Evolutionary conservation across 306 rosid genomes (phyloP), one percentile per base, ranked within the genome.

Genomic region (Citrullus amarus): DNA sequence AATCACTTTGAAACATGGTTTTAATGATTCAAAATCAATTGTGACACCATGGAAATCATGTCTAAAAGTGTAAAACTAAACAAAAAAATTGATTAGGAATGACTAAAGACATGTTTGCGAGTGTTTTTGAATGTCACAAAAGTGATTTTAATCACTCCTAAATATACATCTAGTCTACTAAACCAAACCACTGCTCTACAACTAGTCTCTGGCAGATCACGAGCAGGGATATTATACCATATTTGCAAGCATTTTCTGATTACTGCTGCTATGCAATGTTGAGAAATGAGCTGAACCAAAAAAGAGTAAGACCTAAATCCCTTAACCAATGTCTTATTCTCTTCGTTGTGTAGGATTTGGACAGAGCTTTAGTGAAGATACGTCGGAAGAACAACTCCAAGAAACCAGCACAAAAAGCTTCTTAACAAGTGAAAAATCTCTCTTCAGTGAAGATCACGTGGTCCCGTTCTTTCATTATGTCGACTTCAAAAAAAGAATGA

Each of bases 351-450:
- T 77, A 93, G 97, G 97, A 89, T 85, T 81, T 94, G 92, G 91
- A 83, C 56, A 90, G 85, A 25, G 93, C 89, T 80, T 75, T 90
- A 80, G 93, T 94, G 89, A 94, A 94, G 94, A 81, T 94, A 80
- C 97, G 96, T 20, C 89, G 84, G 75, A 89, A 81, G 88, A 94
- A 92, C 84, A 92, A 94, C 82, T 94, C 96, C 6, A 93, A 92
- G 89, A 93, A 89, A 89, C 90, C 84, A 17, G 87, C 87, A 8
- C 88, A 78, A 79, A 46, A 82, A 82, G 76, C 51, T 53, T 79
- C 58, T 71, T 28, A 25, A 46, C 43, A 72, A 50, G 15, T 15
- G 44, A 72, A 28, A 30, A 48, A 0, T 6, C 57, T 16, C 57
- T 53, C 57, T 51, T 53, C 20, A 53, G 16, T 53, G 56, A 53